A percentile compares a stretch with the other conserved stretches of the same genome.
Conservation (phyloP, 2,329 filamentous ascomycete species). For the Piedraia hortae region DNA sequence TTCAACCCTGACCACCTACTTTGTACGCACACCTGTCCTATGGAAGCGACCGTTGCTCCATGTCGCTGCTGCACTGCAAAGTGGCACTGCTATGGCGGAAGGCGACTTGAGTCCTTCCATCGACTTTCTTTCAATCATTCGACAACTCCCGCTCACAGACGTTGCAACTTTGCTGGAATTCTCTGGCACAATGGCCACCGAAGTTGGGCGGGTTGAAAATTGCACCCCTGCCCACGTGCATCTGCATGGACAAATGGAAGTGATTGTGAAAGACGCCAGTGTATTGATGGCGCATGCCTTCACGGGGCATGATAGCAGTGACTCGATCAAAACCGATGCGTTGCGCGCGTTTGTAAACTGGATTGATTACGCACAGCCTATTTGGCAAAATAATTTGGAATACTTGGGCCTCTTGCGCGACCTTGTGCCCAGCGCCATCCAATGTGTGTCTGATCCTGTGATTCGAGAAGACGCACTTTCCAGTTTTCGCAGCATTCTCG, state of each 20-base stretch:
- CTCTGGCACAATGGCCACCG: constrained; percentile 32
- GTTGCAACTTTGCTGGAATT: constrained; percentile 37
- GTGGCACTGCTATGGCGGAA: constrained; percentile 5
- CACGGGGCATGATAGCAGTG: constrained; percentile 1
- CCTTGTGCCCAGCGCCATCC: constrained; percentile 31
- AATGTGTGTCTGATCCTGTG: constrained; percentile 29
- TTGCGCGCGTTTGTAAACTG: constrained; percentile 24
- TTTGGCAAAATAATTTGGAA: constrained; percentile 28
- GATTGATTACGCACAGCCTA: constrained; percentile 44
- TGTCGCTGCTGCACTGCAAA: constrained; percentile 7
- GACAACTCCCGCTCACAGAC: constrained; percentile 22
- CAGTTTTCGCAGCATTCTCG: constrained; percentile 34
- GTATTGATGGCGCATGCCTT: constrained; percentile 15
- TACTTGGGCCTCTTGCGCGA: constrained; percentile 31
- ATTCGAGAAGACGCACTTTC: constrained; percentile 34
- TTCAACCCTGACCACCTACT: constrained; percentile 50
- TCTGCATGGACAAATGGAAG: constrained; percentile 19
- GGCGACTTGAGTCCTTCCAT: constrained; percentile 15
- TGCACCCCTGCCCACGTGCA: constrained; percentile 4
- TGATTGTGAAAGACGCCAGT: constrained; percentile 24
- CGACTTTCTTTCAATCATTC: constrained; percentile 19
- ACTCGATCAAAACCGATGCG: constrained; percentile 7
- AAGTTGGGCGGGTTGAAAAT: constrained; percentile 36
- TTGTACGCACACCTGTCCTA: constrained; percentile 37
- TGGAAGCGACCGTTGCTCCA: constrained; percentile 34